Evolutionary conservation across 1,284 basidiomycete species (phyloP), one percentile per base, ranked within the genome.

Genomic region (Apiotrichum sp.): DNA sequence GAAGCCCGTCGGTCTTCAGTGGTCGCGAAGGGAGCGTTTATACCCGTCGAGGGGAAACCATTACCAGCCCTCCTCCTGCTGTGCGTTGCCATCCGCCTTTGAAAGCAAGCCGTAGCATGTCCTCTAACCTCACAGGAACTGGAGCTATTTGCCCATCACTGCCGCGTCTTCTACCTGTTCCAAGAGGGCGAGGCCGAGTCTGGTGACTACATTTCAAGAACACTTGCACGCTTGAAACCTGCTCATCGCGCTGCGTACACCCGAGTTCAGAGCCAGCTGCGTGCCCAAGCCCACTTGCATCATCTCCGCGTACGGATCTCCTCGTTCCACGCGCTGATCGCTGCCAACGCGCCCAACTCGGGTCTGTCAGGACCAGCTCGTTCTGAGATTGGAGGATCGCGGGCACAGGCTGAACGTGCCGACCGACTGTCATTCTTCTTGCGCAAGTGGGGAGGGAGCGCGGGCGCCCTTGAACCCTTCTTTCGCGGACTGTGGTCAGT

Each of bases 211-310:
- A 71, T 74, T 48, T 69, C 69, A 3, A 51, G 63, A 3, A 68
- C 69, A 3, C 62, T 74, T 8, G 66, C 73, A 8, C 44, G 62
- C 7, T 55, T 72, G 0, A 67, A 70, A 0, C 67, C 69, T 0
- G 62, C 68, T 1, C 73, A 73, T 52, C 67, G 71, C 31, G 67
- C 71, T 3, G 64, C 65, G 5, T 74, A 70, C 59, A 71, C 68
- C 7, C 66, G 69, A 16, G 59, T 75, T 2, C 73, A 75, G 59
- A 59, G 65, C 5, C 64, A 65, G 8, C 56, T 72, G 0, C 65
- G 73, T 4, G 65, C 71, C 5, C 64, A 70, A n/a, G 66, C 73
- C 1, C 73, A 75, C 51, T 60, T 72, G 5, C 70, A 73, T 50
- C 67, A 71, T 49, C 65, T 71, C 11, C 68, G 71, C 10, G 52